These are phyloP conservation scores for Solanum corneliomulleri DNA, from an alignment of 257 asterid genomes.

Conservation along the genomic window DNA sequence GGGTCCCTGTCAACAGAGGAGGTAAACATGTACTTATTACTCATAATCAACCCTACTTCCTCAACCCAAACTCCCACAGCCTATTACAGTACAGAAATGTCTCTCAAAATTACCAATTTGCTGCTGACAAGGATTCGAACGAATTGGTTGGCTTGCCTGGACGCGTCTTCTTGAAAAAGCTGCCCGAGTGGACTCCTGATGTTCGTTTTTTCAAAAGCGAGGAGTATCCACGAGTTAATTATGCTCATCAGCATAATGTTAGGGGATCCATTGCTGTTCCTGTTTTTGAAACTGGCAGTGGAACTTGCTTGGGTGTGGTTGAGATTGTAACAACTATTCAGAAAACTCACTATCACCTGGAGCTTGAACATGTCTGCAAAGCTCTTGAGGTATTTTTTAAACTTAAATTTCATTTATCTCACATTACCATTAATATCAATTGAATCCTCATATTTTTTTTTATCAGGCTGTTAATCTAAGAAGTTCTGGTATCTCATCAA, in stretches of 20 bases:
- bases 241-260: conserved; percentile 44
- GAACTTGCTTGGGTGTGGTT: conserved; percentile 67
- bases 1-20: conserved; percentile 60
- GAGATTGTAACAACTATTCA: conserved; percentile 60
- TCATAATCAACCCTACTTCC: conserved; percentile 44
- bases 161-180: conserved; percentile 62
- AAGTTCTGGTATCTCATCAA: conserved; percentile 28
- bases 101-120: conserved; percentile 38
- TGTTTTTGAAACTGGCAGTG: conserved; percentile 55
- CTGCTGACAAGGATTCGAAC: conserved; percentile 45
- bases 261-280: conserved; percentile 74
- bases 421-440: too few species aligned
- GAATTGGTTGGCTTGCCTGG: conserved; percentile 57
- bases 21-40: conserved; percentile 56
- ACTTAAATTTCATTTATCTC: too few species aligned
- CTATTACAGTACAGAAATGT: conserved; percentile 46
- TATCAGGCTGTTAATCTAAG: conserved; percentile 48
- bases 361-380: conserved; percentile 51
- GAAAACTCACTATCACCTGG: conserved; percentile 40
- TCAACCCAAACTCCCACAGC: conserved; percentile 33
- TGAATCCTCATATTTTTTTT: too few species aligned
- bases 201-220: conserved; percentile 54
- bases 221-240: conserved; percentile 49
- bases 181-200: conserved; percentile 81
- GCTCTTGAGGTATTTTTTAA: conserved; percentile 48